phyloP scores from a whole-genome alignment of 768 basidiomycete genomes.

The Trametes cinnabarina region DNA sequence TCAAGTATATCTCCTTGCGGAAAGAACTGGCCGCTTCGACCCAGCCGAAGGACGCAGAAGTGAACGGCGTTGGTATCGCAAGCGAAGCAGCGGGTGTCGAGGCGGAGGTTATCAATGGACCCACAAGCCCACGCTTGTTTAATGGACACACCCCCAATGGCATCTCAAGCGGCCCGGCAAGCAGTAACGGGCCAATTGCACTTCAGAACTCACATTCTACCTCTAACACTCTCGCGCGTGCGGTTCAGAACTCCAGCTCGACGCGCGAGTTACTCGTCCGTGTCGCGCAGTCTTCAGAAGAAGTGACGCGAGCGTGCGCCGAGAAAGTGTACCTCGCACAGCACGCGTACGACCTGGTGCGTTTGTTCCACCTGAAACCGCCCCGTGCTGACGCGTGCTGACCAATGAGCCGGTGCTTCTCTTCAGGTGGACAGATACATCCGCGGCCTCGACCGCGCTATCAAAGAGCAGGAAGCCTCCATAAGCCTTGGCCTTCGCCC shows the following conservation, averaged over 20 bases:
- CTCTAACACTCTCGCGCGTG: not conserved
- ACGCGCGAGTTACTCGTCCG: conserved; percentile 53
- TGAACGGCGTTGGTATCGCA: not conserved
- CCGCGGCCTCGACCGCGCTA: conserved; percentile 72
- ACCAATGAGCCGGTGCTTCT: not conserved
- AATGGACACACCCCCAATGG: not conserved
- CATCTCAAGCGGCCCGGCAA: not conserved
- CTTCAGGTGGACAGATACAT: conserved; percentile 76
- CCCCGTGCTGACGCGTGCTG: not conserved
- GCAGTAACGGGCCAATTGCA: not conserved
- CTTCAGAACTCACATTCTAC: not conserved
- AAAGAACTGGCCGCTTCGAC: conserved; percentile 23
- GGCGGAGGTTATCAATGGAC: not conserved
- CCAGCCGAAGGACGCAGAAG: not conserved
- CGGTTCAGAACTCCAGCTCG: conserved; percentile 28
- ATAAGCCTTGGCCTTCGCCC: conserved; percentile 52
- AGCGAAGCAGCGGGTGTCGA: too few relatives aligned
- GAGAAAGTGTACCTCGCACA: conserved; percentile 79
- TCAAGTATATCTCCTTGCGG: conserved; percentile 47
- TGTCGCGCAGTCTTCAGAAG: conserved; percentile 59
- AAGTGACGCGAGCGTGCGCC: conserved; percentile 60
- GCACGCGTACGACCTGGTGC: conserved; percentile 67
- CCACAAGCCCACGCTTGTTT: not conserved
- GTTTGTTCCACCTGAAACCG: conserved; percentile 23
- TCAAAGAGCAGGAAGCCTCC: conserved; percentile 57